Base-by-base conservation (phyloP, 2,329 filamentous ascomycete species). In the Lachnum nothofagi region DNA sequence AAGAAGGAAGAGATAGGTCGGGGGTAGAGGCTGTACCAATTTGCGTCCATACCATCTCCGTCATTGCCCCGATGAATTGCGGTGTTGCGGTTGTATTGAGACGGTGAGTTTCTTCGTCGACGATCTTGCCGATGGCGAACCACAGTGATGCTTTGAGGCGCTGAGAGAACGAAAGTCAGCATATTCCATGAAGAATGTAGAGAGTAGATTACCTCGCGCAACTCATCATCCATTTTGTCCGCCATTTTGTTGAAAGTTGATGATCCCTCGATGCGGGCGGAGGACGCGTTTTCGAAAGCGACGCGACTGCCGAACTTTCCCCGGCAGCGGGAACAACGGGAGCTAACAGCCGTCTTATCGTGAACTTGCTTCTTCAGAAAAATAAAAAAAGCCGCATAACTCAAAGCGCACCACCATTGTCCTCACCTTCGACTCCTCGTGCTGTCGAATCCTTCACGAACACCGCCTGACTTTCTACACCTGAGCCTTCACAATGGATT, bases 21-120 rank as follows among this genome's bases (percentile, higher is more conserved):
- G 41, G 34, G 14, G 41, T 24, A 23, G 14, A 37, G 16, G 31
- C 40, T 69, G 40, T 75, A 91, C 89, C 86, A 44, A 95, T 86
- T 59, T 95, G 90, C 1, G 83, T 79, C 82, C 88, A 95, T 6
- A 91, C 85, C 67, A 95, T 79, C 67, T 95, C 90, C 1, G 88
- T 93, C 63, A 94, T 68, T 0, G 86, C 80, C 7, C 85, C 89
- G 58, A 94, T 94, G 67, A 94, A 95, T 63, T 95, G 89, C 1
- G 88, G 88, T 22, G 91, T 95, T 5, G 91, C 88, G 67, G 95
- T 96, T 55, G 88, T 78, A 63, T 87, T 82, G 23, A 83, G 74
- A 48, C 78, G 75, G 24, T 89, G 71, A 16, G 83, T 85, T 65
- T 95, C 86, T 57, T 91, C 83, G 66, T 97, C 91, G 55, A 95